These are phyloP conservation scores for Rhytidhysteron rufulum DNA, from an alignment of 2,329 filamentous ascomycete species.

Conservation along the genomic window DNA sequence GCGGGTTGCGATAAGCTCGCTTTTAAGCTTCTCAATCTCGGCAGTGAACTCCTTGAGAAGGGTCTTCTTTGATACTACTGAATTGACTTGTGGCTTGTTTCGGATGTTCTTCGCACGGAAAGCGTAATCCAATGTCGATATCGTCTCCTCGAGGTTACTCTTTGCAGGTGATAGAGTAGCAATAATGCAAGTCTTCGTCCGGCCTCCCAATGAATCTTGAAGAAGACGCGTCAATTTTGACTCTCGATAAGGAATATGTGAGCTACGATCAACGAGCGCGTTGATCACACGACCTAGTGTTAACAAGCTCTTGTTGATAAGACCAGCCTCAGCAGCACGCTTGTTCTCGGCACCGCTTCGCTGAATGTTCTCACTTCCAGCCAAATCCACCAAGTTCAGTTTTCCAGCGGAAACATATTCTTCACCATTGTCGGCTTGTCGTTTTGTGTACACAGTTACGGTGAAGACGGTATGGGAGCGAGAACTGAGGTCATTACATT, in stretches of 20 bases:
- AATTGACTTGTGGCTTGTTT: constrained; percentile 95
- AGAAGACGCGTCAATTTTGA: constrained; percentile 92
- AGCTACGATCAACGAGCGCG: constrained; percentile 82
- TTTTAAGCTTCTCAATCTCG: constrained; percentile 93
- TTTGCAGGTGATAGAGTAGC: constrained; percentile 93
- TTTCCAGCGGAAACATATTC: constrained; percentile 90
- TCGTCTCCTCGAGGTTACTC: constrained; percentile 94
- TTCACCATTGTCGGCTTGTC: constrained; percentile 75
- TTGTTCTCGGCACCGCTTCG: constrained; percentile 97
- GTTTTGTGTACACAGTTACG: constrained; percentile 86
- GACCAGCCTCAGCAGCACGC: constrained; percentile 85
- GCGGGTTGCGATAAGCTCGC: constrained; percentile 85
- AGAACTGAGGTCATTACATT: constrained; percentile 97
- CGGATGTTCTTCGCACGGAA: constrained; percentile 98
- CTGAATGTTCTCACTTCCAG: constrained; percentile 96
- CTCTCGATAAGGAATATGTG: constrained; percentile 89
- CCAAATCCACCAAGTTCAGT: constrained; percentile 92
- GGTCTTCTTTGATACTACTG: constrained; percentile 88
- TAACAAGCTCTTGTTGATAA: constrained; percentile 97
- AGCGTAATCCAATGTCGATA: constrained; percentile 95
- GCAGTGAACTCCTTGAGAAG: constrained; percentile 82
- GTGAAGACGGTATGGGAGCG: constrained; percentile 97
- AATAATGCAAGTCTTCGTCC: constrained; percentile 98
- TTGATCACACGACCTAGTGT: constrained; percentile 97
- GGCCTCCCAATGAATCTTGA: constrained; percentile 92